Conservation (phyloP, 2,329 filamentous ascomycete genomes). For the Neopestalotiopsis sp. region DNA sequence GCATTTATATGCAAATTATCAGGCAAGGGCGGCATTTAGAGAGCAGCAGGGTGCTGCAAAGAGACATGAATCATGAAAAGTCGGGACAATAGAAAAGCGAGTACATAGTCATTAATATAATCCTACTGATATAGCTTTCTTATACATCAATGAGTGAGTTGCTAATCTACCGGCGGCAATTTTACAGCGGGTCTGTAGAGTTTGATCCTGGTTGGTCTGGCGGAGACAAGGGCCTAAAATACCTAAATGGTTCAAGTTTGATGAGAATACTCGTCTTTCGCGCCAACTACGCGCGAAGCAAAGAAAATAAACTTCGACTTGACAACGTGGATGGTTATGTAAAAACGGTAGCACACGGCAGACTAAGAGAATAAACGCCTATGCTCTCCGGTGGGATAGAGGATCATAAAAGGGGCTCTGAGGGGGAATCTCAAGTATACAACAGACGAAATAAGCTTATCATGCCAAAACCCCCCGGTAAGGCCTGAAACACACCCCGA, state of each 20-base stretch:
- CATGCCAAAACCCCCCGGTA: neutral
- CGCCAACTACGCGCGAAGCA: neutral
- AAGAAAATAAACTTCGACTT: neutral
- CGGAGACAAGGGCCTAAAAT: too few species aligned
- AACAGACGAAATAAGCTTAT: slow-evolving; percentile 2
- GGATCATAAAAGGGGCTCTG: neutral
- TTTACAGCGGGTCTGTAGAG: too few species aligned
- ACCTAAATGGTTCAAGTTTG: too few species aligned
- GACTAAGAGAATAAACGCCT: neutral
- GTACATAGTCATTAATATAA: neutral
- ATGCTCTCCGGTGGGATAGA: neutral
- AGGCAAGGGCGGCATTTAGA: neutral
- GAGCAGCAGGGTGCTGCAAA: neutral
- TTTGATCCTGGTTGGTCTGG: too few species aligned
- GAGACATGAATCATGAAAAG: neutral
- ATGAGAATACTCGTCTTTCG: too few species aligned
- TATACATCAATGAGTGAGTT: neutral
- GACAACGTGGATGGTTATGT: neutral
- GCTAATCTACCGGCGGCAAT: too few species aligned
- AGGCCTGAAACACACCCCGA: slow-evolving; percentile 8
- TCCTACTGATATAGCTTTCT: neutral
- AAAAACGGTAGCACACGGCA: neutral
- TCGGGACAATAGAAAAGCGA: neutral
- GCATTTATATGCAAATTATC: neutral
- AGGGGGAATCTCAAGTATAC: neutral